A percentile compares a stretch with the other conserved stretches of the same genome.
Evolutionary conservation across 2,329 filamentous ascomycete genomes (phyloP).

Genomic region (Nothopassalora personata): DNA sequence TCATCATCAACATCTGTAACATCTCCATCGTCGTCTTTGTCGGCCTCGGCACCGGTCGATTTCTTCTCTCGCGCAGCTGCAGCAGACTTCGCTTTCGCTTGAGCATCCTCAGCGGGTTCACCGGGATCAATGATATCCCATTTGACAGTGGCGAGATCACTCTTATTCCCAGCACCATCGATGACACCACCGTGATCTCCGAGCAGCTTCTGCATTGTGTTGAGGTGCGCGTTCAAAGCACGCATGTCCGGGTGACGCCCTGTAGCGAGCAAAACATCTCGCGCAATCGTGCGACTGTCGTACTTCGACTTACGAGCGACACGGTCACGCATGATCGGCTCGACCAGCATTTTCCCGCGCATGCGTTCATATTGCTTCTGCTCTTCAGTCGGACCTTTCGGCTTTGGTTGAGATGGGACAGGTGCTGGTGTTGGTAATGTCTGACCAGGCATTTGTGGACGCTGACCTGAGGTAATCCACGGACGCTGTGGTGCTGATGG

Average conservation of each 20-base stretch:
- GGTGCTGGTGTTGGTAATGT: background rate
- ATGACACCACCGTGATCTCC: constrained; percentile 35
- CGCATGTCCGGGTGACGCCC: constrained; percentile 57
- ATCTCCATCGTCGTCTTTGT: constrained; percentile 11
- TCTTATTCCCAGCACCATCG: constrained; percentile 28
- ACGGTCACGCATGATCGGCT: constrained; percentile 44
- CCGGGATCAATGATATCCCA: constrained; percentile 60
- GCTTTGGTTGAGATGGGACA: constrained; percentile 8
- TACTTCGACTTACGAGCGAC: constrained; percentile 50
- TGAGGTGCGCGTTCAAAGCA: constrained; percentile 55
- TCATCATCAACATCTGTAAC: constrained; percentile 27
- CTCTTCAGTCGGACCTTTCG: constrained; percentile 27
- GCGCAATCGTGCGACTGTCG: constrained; percentile 57
- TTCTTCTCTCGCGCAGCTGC: background rate
- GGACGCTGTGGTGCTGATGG: background rate
- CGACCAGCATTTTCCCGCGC: constrained; percentile 36
- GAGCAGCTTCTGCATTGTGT: constrained; percentile 37
- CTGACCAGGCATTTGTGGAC: background rate
- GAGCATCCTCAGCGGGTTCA: constrained; percentile 33
- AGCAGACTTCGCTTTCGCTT: constrained; percentile 12
- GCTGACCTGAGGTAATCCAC: background rate
- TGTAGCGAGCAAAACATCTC: constrained; percentile 58
- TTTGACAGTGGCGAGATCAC: constrained; percentile 53
- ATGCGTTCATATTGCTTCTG: constrained; percentile 27
- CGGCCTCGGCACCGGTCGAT: constrained; percentile 6